phyloP scores from a whole-genome alignment of 2,329 filamentous ascomycete genomes.

The Fonsecaea pugnacius region DNA sequence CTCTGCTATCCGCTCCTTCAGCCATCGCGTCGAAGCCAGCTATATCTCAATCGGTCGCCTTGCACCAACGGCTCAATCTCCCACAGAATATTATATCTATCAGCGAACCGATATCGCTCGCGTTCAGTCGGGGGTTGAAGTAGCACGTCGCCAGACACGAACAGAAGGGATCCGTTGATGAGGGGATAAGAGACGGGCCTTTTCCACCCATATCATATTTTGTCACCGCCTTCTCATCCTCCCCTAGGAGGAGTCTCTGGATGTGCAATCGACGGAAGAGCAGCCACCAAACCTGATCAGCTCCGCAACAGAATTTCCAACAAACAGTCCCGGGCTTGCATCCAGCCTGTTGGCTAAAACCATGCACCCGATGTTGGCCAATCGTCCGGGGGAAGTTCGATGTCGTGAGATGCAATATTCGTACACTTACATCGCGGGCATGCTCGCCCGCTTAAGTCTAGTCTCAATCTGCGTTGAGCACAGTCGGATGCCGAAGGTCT shows the following conservation, averaged over 20 bases:
- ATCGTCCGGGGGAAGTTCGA: neutral
- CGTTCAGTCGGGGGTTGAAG: neutral
- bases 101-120: neutral
- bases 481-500: neutral
- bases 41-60: neutral
- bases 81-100: neutral
- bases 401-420: slow-evolving; percentile 6
- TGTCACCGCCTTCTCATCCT: neutral
- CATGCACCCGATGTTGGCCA: neutral
- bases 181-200: neutral
- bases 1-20: neutral
- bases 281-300: neutral
- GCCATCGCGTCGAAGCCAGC: neutral
- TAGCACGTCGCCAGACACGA: neutral
- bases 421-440: neutral
- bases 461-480: neutral
- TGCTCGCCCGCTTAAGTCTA: neutral
- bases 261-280: neutral
- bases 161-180: neutral
- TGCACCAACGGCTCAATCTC: neutral
- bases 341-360: neutral
- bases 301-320: slow-evolving; percentile 11
- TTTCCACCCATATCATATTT: neutral
- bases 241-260: neutral
- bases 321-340: neutral